Evolutionary conservation across 176 grass and related monocot genomes (phyloP), one percentile per base, ranked within the genome.

Genomic region (Eleusine coracana): DNA sequence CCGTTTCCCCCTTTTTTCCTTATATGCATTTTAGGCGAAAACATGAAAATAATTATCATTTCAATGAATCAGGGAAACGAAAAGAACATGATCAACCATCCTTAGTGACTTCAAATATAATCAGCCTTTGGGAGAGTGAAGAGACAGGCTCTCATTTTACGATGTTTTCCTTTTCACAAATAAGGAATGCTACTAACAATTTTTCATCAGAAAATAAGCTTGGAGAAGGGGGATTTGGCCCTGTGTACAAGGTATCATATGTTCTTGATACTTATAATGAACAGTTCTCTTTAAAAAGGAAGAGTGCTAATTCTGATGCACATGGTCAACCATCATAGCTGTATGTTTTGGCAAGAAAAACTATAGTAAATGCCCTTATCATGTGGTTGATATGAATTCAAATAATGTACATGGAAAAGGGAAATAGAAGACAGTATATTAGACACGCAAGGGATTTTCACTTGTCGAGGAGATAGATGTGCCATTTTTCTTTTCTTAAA

Each of bases 161-260:
- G 12, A 13, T 29, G 5, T 71, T 86, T 82, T 67, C 73, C 11
- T 86, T 89, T 49, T 82, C 66, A 17, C 78, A 86, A 73, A 34
- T 89, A 73, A 18, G 0, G 82, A 77, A 82, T 34, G 73, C 46
- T 13, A 89, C 83, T 9, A 40, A 51, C 5, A 82, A 67, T 5
- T 89, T 89, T 46, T 82, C 83, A 10, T 16, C 21, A 41, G 58
- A 41, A 73, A 86, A 67, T 71, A 89, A 86, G 66, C 83, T 89
- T 86, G 88, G 83, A 50, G 88, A 86, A 41, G 83, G 88, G 20
- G 88, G 88, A 1, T 89, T 89, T 82, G 83, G 78, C n/a, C 73
- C 83, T 82, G 88, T 89, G 10, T 89, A 89, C 66, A 89, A 89
- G 88, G 83, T 88, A 73, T 21, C 12, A 12, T 15, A 1, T 28